These are phyloP conservation scores for Penicillium coffeae DNA, from an alignment of 495 filamentous ascomycete genomes.

Conservation along the genomic window DNA sequence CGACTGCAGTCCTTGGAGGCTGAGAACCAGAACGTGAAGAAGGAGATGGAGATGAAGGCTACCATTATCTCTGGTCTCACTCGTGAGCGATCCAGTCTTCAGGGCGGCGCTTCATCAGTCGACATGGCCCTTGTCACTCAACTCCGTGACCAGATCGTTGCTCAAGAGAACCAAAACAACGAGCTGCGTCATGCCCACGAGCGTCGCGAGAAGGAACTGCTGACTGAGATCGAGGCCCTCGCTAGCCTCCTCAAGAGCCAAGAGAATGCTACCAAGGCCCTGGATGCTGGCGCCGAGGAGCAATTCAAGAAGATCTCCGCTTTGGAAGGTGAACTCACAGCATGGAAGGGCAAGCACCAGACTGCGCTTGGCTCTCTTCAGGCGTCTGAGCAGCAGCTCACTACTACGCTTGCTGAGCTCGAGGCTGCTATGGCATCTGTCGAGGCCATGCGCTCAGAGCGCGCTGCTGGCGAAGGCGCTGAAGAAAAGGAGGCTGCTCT, in stretches of 20 bases:
- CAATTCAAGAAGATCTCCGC: conserved; percentile 62
- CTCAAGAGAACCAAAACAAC: conserved; percentile 76
- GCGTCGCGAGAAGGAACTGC: conserved; percentile 67
- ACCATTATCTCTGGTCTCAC: conserved; percentile 92
- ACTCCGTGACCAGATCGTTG: conserved; percentile 80
- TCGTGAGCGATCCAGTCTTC: conserved; percentile 83
- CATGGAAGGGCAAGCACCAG: conserved; percentile 74
- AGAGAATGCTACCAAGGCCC: conserved; percentile 36
- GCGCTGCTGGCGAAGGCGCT: conserved; percentile 26
- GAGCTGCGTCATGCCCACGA: conserved; percentile 69
- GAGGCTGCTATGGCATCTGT: conserved; percentile 50
- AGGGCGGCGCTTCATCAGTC: conserved; percentile 70
- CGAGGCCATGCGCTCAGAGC: conserved; percentile 47
- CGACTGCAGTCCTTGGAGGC: conserved; percentile 83
- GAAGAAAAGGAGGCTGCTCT: conserved; percentile 44
- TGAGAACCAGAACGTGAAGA: conserved; percentile 78
- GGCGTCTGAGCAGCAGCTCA: conserved; percentile 66
- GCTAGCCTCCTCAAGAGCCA: conserved; percentile 53
- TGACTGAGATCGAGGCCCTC: conserved; percentile 63
- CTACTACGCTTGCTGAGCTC: conserved; percentile 66
- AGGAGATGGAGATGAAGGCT: conserved; percentile 94
- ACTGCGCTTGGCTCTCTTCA: conserved; percentile 67
- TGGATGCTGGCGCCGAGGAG: conserved; percentile 44
- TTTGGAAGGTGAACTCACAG: conserved; percentile 70
- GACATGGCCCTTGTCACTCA: conserved; percentile 89